Evolutionary conservation across 2,329 filamentous ascomycete species (phyloP).

Genomic region (Aaosphaeria arxii): DNA sequence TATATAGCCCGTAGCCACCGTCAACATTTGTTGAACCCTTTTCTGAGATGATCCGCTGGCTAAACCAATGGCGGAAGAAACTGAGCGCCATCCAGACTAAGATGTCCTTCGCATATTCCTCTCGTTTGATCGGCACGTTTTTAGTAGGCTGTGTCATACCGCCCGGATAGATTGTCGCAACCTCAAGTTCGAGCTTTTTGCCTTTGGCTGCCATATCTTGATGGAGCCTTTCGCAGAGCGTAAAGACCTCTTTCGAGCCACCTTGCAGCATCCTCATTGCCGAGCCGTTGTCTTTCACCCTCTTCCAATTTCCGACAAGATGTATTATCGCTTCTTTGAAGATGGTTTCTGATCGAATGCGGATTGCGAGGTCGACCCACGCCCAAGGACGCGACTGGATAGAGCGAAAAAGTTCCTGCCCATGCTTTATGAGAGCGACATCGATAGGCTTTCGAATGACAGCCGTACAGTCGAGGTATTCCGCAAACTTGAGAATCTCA

Average conservation of each 20-base stretch:
- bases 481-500: conserved; percentile 44
- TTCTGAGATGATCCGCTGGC: conserved; percentile 38
- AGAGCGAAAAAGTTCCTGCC: conserved; percentile 44
- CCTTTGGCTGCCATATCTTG: conserved; percentile 20
- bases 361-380: conserved; percentile 47
- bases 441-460: conserved; percentile 47
- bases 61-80: conserved; percentile 49
- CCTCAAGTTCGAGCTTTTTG: conserved; percentile 20
- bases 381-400: conserved; percentile 42
- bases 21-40: conserved; percentile 40
- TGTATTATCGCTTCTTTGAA: conserved; percentile 48
- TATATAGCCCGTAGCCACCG: conserved; percentile 48
- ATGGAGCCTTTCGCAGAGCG: conserved; percentile 32
- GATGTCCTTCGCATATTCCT: conserved; percentile 48
- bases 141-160: conserved; percentile 21
- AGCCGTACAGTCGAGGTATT: conserved; percentile 44
- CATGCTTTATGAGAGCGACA: conserved; percentile 46
- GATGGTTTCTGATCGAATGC: conserved; percentile 45
- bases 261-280: conserved; percentile 13
- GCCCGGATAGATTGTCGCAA: conserved; percentile 26
- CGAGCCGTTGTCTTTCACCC: conserved; percentile 4
- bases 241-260: conserved; percentile 15
- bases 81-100: conserved; percentile 50
- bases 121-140: conserved; percentile 36
- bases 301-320: conserved; percentile 41